Evolutionary conservation across 495 filamentous ascomycete species (phyloP).

Genomic region (Xylaria sp.): DNA sequence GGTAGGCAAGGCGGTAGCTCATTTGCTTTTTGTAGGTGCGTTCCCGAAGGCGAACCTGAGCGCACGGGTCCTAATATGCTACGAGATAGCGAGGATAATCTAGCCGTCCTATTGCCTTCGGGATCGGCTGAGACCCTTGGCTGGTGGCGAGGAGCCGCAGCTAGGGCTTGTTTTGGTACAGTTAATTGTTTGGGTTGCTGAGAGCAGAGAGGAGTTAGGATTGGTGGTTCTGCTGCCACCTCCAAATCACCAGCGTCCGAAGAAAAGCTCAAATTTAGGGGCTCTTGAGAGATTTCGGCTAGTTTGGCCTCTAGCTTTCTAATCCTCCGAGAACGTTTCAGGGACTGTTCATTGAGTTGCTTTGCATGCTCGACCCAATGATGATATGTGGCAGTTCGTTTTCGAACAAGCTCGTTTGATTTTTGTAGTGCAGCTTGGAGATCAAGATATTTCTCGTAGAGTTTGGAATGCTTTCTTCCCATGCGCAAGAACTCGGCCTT

Average conservation of each 20-base stretch:
- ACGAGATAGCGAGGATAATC: background rate
- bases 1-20: constrained; percentile 33
- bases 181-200: background rate
- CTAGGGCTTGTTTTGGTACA: background rate
- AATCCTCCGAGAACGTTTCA: constrained; percentile 37
- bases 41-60: background rate
- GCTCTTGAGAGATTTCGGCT: constrained; percentile 20
- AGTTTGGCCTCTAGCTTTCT: constrained; percentile 39
- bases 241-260: constrained; percentile 22
- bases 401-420: constrained; percentile 36
- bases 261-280: constrained; percentile 30
- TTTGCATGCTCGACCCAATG: constrained; percentile 38
- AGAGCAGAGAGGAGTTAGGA: background rate
- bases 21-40: constrained; percentile 9
- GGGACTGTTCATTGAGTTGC: constrained; percentile 31
- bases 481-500: constrained; percentile 43
- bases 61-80: background rate
- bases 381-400: constrained; percentile 31
- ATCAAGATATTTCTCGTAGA: constrained; percentile 36
- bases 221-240: background rate
- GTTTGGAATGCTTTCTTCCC: constrained; percentile 31
- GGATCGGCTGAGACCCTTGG: background rate
- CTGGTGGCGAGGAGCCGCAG: background rate
- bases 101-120: background rate
- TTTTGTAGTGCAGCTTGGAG: constrained; percentile 47